Evolutionary conservation across 345 rosid species (phyloP), one percentile per base, ranked within the genome.

Genomic region (Dipteronia sinensis): DNA sequence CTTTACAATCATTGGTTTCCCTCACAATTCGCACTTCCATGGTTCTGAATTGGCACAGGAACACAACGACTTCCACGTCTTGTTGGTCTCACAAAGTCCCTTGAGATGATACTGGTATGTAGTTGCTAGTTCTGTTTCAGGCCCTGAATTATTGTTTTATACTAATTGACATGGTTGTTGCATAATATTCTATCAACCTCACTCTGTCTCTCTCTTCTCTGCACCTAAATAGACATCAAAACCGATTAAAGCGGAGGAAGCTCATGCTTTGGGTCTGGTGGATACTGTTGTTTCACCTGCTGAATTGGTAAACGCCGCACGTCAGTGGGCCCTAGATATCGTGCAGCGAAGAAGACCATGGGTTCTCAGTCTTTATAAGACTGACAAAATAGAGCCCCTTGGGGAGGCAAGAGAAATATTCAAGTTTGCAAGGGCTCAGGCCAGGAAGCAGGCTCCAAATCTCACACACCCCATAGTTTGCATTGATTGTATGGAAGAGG

Each of bases 31-130:
- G 55, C 72, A 58, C 76, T 74, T 76, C 77, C n/a, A 38, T 74
- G 71, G 59, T 67, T 78, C 68, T 87, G 74, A 74, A 67, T 82
- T 84, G 88, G 22, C 59, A 65, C 89, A 95, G 99, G 99, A 79
- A 94, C 99, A 34, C 98, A 96, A 80, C 88, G 99, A 49, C 99
- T 96, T 87, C 99, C 99, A 4, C 99, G 99, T 67, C 98, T 96
- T 80, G 97, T 96, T 82, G 99, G 99, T 75, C 92, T 94, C 76
- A 66, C 97, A 27, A 96, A 91, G 76, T 88, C 92, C 80, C 97
- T 96, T 76, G 99, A 91, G 83, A 96, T 96, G 98, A 96, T 96
- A 91, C 85, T 96, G 97, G 99, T 95, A 85, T 69, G 86, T 82
- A 56, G 12, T 71, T 17, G 44, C 79, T 77, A 44, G 64, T 61